phyloP scores from a whole-genome alignment of 257 asterid genomes.

The Nicotiana obtusifolia region DNA sequence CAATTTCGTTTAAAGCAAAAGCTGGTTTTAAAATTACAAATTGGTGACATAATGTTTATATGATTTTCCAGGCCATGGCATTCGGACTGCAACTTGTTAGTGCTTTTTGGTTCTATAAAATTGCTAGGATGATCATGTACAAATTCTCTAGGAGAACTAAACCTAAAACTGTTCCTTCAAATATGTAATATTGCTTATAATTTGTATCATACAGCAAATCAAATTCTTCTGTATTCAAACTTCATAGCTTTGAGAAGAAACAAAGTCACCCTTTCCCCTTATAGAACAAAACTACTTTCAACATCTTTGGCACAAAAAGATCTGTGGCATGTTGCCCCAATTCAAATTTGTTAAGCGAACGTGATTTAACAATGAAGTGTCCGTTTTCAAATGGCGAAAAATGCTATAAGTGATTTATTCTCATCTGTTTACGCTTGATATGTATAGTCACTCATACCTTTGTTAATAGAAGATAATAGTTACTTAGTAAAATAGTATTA shows the following conservation, averaged over 20 bases:
- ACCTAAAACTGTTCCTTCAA: constrained; percentile 25
- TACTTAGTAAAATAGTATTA: too few species aligned
- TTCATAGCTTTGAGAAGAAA: not conserved
- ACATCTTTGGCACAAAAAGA: too few species aligned
- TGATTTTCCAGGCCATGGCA: constrained; percentile 65
- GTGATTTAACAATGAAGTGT: too few species aligned
- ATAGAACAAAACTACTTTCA: too few species aligned
- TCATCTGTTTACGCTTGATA: too few species aligned
- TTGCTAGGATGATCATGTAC: constrained; percentile 60
- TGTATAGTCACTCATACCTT: too few species aligned
- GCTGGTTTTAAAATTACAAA: not conserved
- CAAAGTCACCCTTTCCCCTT: too few species aligned
- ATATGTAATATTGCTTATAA: not conserved
- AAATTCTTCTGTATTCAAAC: not conserved
- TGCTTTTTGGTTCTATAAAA: constrained; percentile 86
- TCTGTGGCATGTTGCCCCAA: too few species aligned
- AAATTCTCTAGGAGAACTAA: constrained; percentile 45
- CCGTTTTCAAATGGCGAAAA: too few species aligned
- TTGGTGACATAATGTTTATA: not conserved
- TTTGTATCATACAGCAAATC: not conserved
- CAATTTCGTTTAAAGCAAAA: not conserved
- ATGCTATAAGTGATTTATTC: too few species aligned
- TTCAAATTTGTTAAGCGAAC: too few species aligned
- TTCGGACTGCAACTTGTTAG: constrained; percentile 76
- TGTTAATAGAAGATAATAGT: too few species aligned